A percentile compares a stretch with the other conserved stretches of the same genome.
phyloP scores from a whole-genome alignment of 2,329 filamentous ascomycete genomes.

The Nannizziopsis arthrosporioides region DNA sequence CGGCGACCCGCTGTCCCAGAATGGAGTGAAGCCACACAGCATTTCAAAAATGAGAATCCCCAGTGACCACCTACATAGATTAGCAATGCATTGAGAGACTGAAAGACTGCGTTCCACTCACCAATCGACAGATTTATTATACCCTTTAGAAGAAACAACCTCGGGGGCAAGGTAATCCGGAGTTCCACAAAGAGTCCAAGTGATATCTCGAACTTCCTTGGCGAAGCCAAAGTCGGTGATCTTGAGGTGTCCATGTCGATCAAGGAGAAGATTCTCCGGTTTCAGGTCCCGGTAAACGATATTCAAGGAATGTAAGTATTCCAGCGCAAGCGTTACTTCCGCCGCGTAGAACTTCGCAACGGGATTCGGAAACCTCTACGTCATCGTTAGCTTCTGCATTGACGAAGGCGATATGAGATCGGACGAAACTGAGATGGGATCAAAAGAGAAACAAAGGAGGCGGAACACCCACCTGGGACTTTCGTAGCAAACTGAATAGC shows the following conservation, averaged over 20 bases:
- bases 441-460: conserved; percentile 1
- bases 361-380: conserved; percentile 92
- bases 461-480: conserved; percentile 64
- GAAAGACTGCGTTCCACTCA: conserved; percentile 37
- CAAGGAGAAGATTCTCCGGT: conserved; percentile 82
- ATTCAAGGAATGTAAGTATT: conserved; percentile 87
- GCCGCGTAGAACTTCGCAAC: conserved; percentile 99
- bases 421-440: conserved; percentile 12
- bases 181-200: conserved; percentile 95
- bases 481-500: conserved; percentile 85
- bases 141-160: conserved; percentile 97
- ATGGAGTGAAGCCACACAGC: conserved; percentile 96
- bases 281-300: conserved; percentile 98
- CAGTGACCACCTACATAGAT: conserved; percentile 71
- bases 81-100: conserved; percentile 9
- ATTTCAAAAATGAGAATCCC: conserved; percentile 99
- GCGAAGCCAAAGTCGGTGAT: conserved; percentile 98
- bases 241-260: conserved; percentile 87
- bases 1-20: conserved; percentile 94
- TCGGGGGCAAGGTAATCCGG: conserved; percentile 96
- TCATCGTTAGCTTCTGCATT: conserved; percentile 5
- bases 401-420: neutral
- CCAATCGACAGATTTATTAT: conserved; percentile 99
- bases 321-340: conserved; percentile 86
- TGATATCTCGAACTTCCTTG: conserved; percentile 96